Base-by-base conservation (phyloP, 2,329 filamentous ascomycete genomes). In the Zymoseptoria passerinii region DNA sequence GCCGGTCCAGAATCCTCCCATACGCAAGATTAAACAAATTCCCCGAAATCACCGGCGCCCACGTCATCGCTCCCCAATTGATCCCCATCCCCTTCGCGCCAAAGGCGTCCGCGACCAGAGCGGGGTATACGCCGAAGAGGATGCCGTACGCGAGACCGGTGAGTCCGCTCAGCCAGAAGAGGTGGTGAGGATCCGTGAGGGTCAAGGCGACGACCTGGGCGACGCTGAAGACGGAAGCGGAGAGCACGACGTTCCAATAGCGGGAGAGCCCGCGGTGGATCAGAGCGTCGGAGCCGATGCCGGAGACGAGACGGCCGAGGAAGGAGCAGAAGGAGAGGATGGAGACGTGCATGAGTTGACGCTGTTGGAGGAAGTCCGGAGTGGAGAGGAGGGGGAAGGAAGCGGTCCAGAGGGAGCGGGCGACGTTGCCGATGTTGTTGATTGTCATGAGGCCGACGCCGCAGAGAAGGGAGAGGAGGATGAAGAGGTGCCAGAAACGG, bases 391-490 rank as follows among this genome's bases (percentile, higher is more conserved):
- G n/a, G 13, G 35, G 35, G 50, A 88, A 80, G 60, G 81, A 80
- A 2, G 88, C 86, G 1, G 82, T 84, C 94, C 94, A 97, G 1
- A 99, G 80, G 2, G 91, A 90, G 70, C 90, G 89, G 59, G 80
- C 77, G 67, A 92, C 85, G 70, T 96, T 95, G 50, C 94, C 94
- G 69, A 97, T 96, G 68, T 99, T 99, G 77, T 99, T 99, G 76
- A 99, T 99, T 0, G 92, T 97, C 94, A 99, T 99, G 64, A 99
- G 77, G 9, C 94, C 94, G 67, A 96, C 88, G 55, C 94, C 94
- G 4, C 91, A 90, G 62, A 97, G 78, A n/a, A 96, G 82, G 48
- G 87, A 91, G 82, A 99, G 89, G 65, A 96, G 85, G 58, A 82
- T 74, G 73, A 95, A 97, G 28, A 95, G 76, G 69, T 95, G 88